Base-by-base conservation (phyloP, 2,329 filamentous ascomycete species). In the Phyllosticta citribraziliensis region DNA sequence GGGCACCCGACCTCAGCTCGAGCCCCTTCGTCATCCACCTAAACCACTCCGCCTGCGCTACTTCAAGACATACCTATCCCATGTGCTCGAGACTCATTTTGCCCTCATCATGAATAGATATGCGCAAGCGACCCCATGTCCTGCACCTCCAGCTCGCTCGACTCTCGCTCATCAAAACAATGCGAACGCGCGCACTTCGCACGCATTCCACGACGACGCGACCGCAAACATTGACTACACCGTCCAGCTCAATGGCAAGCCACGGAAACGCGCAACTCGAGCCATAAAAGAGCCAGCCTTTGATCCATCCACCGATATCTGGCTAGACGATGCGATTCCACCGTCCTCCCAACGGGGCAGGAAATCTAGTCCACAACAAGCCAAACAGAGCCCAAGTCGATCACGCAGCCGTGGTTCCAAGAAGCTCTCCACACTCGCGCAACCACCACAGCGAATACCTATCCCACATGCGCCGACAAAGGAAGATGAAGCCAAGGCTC, bases 191-290 rank as follows among this genome's bases (percentile, higher is more conserved):
- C 52, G 19, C 51, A 50, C 25, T 51, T 53, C 25, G 2, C 50
- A 10, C 50, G 20, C 19, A 57, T 56, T 17, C 55, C 52, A 35
- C 55, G 70, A 70, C 63, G 63, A 63, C 20, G 73, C 72, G 19
- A 74, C 72, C 0, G 66, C 70, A 19, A 72, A 72, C 58, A 64
- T 75, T 55, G 71, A 75, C 60, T 75, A 73, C 64, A 75, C 73
- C 12, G 73, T 69, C 40, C 70, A 73, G 56, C 30, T 74, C 35
- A 67, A 70, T 50, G 68, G 66, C 50, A 74, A 71, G 60, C 73
- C 73, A 6, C 66, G 72, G 11, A 64, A 67, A 61, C 70, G 71
- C 61, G 67, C 63, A 55, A 62, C 67, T 24, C 27, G 40, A 61
- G 68, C 66, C 60, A 70, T 67, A 57, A 60, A 52, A 54, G 55